A percentile compares a stretch with the other conserved stretches of the same genome.
These are phyloP conservation scores for Penicillium maclennaniae DNA, from an alignment of 495 filamentous ascomycete species.

Conservation along the genomic window DNA sequence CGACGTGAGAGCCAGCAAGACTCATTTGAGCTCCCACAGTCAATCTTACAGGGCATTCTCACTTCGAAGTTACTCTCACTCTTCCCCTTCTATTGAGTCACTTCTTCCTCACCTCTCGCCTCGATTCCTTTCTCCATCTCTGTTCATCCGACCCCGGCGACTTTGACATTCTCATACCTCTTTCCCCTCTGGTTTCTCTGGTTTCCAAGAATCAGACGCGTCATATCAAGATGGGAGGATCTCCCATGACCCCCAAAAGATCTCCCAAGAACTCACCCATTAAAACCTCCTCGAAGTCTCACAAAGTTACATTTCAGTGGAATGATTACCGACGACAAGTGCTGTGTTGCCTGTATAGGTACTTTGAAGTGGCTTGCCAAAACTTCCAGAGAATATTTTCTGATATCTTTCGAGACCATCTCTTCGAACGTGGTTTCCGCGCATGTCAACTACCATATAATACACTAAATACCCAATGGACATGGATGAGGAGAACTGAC, in stretches of 20 bases:
- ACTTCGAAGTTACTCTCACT: no score
- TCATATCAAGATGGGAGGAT: neutral
- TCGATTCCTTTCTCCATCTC: neutral
- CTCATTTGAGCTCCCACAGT: no score
- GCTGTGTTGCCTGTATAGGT: constrained; percentile 28
- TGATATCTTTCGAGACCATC: constrained; percentile 11
- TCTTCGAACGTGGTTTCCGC: constrained; percentile 19
- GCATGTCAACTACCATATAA: neutral
- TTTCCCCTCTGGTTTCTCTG: neutral
- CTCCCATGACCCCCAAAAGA: no score
- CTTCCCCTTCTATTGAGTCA: neutral
- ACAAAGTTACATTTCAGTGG: constrained; percentile 17
- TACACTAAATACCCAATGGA: constrained; percentile 23
- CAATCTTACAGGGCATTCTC: no score
- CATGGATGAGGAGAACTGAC: constrained; percentile 6
- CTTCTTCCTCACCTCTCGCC: neutral
- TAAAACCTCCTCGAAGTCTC: neutral
- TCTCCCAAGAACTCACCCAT: no score
- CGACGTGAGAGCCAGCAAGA: no score
- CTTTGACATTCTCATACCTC: neutral
- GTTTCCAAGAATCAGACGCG: neutral
- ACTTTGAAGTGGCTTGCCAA: constrained; percentile 13
- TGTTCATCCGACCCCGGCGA: neutral
- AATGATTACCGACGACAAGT: constrained; percentile 16
- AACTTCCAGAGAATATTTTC: constrained; percentile 23